Evolutionary conservation across 2,329 filamentous ascomycete species (phyloP).

Genomic region (Penicillium sclerotiorum): DNA sequence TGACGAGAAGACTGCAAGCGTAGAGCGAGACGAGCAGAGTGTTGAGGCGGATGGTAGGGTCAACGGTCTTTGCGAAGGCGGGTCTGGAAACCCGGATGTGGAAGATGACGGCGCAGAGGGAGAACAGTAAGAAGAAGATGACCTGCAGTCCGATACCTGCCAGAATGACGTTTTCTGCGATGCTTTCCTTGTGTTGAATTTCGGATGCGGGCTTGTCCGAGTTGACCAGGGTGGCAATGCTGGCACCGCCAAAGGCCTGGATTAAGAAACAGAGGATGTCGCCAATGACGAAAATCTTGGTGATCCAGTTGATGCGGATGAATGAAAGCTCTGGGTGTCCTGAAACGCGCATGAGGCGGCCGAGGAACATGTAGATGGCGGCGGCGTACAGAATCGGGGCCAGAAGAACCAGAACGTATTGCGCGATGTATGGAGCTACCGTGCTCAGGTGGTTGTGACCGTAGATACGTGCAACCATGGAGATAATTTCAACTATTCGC

Average conservation of each 20-base stretch:
- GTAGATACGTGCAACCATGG: slow-evolving; percentile 1
- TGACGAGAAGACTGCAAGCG: slow-evolving; percentile 2
- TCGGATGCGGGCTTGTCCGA: not conserved
- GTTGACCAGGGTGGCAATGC: slow-evolving; percentile 4
- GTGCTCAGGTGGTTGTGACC: not conserved
- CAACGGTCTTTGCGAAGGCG: not conserved
- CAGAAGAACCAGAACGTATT: slow-evolving; percentile 26
- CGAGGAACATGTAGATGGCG: slow-evolving; percentile 36
- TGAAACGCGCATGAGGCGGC: slow-evolving; percentile 31
- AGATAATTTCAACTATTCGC: slow-evolving; percentile 7
- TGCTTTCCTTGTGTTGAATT: not conserved
- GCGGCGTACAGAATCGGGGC: slow-evolving; percentile 40
- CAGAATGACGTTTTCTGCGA: slow-evolving; percentile 1
- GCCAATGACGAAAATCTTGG: slow-evolving; percentile 8
- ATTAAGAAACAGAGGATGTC: slow-evolving; percentile 16
- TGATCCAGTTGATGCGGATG: slow-evolving; percentile 12
- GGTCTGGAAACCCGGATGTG: slow-evolving; percentile 5
- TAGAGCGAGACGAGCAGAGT: slow-evolving; percentile 7
- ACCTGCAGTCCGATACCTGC: slow-evolving; percentile 13
- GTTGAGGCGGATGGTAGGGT: not conserved
- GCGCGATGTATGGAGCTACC: slow-evolving; percentile 3
- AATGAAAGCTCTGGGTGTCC: slow-evolving; percentile 8
- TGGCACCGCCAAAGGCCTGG: slow-evolving; percentile 8
- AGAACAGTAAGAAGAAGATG: slow-evolving; percentile 11
- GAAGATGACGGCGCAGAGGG: slow-evolving; percentile 5